Evolutionary conservation across 2,329 filamentous ascomycete species (phyloP), one percentile per base, ranked within the genome.

Genomic region (Sporothrix euskadiensis): DNA sequence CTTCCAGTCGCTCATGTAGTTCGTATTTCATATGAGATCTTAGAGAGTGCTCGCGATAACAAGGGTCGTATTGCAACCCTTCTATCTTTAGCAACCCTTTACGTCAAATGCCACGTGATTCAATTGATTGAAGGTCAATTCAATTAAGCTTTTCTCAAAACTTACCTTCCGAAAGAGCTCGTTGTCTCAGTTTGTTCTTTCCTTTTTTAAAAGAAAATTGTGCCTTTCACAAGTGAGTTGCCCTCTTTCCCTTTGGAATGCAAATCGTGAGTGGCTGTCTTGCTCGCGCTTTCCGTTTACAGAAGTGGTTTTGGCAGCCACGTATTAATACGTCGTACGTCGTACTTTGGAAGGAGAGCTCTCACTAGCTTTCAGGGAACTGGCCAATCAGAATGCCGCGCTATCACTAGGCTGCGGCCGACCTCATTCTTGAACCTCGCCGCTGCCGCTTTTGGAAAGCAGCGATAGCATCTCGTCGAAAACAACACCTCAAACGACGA

Each of bases 171-270:
- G 35, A n/a, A 65, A 26, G 6, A 47, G 39, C 61, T 44, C 63
- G 14, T n/a, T 68, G 41, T 52, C 63, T 35, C 26, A 52, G 2
- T n/a, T 35, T 49, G 19, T 35, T 49, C 65, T 35, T 68, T 52
- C 26, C 65, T 6, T 68, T 32, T 66, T n/a, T 4, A 32, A 12
- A 26, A 26, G 2, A 26, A 26, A 26, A 26, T 39, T 61, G 44
- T 56, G 52, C 30, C 22, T 30, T 66, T 66, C 26, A 4, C 32
- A n/a, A 7, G 7, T 8, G 22, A 22, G 22, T 32, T 49, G 63
- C 63, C 26, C 26, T 49, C 63, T n/a, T 66, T 26, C 63, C 14
- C 44, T 49, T 26, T 68, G 65, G 65, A 68, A 68, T 68, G 65
- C 39, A 35, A 52, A 52, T 52, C 44, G 10, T 44, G 14, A 16